Evolutionary conservation across 306 rosid species (phyloP).

Genomic region (Lithocarpus polystachyus): DNA sequence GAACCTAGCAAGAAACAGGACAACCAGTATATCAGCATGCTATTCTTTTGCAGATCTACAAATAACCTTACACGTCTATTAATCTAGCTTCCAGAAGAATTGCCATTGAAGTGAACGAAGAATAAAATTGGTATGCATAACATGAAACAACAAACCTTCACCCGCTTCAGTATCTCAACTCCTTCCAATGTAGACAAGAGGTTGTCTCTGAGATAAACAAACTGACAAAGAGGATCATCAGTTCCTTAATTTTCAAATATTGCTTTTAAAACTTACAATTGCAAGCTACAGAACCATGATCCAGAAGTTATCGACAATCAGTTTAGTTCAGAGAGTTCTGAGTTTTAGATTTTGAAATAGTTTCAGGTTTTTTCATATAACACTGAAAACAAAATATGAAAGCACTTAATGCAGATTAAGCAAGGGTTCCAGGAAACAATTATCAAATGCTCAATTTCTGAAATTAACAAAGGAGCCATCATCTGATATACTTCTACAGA

Average conservation of each 20-base stretch:
- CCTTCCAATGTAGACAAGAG: conserved; percentile 93
- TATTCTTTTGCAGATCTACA: conserved; percentile 17
- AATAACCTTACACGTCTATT: conserved; percentile 6
- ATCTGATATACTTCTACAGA: background rate
- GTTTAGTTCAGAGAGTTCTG: background rate
- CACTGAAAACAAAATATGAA: background rate
- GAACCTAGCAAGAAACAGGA: conserved; percentile 64
- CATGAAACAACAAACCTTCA: conserved; percentile 61
- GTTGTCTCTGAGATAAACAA: conserved; percentile 94
- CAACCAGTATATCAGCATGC: conserved; percentile 23
- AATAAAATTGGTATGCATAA: background rate
- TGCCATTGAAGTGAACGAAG: background rate
- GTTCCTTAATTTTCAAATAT: background rate
- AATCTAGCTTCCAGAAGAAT: background rate
- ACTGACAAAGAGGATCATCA: conserved; percentile 53
- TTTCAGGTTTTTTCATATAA: background rate
- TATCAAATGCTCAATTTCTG: background rate
- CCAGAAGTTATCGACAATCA: background rate
- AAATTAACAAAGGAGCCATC: background rate
- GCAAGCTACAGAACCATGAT: background rate
- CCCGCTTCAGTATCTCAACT: conserved; percentile 80
- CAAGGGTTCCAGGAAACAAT: background rate
- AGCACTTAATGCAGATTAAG: background rate
- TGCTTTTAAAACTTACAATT: background rate
- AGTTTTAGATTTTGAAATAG: background rate